phyloP scores from a whole-genome alignment of 495 filamentous ascomycete genomes.

The Penicillium longicatenatum region DNA sequence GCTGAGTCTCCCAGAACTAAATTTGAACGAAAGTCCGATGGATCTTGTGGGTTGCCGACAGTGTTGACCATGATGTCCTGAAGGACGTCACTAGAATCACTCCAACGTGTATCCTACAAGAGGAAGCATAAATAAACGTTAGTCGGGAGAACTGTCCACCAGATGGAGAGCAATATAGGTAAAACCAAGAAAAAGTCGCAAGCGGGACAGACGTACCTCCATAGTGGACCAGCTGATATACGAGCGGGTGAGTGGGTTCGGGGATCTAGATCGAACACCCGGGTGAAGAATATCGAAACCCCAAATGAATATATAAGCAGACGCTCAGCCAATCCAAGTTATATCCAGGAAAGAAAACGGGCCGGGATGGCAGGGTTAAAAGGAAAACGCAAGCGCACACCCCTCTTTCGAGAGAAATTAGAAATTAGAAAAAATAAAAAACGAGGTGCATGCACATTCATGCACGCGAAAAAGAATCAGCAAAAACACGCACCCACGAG shows the following conservation, averaged over 20 bases:
- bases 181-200: background rate
- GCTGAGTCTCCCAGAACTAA: slow-evolving; percentile 28
- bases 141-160: slow-evolving; percentile 14
- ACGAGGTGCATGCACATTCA: slow-evolving; percentile 12
- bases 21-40: slow-evolving; percentile 19
- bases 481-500: slow-evolving; percentile 7
- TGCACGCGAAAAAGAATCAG: slow-evolving; percentile 21
- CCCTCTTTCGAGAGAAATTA: background rate
- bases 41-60: slow-evolving; percentile 16
- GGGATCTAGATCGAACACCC: background rate
- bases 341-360: background rate
- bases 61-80: slow-evolving; percentile 37
- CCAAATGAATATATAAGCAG: background rate
- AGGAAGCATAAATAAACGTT: background rate
- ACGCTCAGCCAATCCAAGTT: background rate
- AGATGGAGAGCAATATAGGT: background rate
- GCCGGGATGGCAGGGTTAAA: slow-evolving; percentile 11
- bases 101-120: slow-evolving; percentile 22
- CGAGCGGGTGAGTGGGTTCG: background rate
- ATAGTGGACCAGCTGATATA: slow-evolving; percentile 10
- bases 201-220: slow-evolving; percentile 20
- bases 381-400: background rate
- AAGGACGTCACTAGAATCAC: slow-evolving; percentile 35
- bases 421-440: slow-evolving; percentile 10
- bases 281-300: slow-evolving; percentile 1